Evolutionary conservation across 2,329 filamentous ascomycete genomes (phyloP).

Genomic region (Apiospora koreana): DNA sequence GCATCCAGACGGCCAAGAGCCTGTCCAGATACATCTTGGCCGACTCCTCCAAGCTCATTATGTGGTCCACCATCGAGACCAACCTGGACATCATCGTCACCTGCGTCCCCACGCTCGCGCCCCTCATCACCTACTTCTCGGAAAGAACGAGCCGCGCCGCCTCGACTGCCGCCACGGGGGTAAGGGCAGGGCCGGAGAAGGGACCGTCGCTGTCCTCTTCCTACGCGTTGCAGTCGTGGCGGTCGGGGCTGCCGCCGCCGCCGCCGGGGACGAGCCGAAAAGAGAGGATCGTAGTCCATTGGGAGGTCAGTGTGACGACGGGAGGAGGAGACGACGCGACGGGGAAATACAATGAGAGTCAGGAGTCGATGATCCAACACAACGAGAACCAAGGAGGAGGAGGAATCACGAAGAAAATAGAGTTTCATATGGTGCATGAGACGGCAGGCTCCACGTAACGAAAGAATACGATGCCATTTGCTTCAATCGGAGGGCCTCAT

Average conservation of each 20-base stretch:
- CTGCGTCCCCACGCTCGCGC: conserved; percentile 44
- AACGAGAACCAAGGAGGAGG: neutral
- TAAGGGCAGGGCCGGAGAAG: too few species aligned
- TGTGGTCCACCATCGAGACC: conserved; percentile 47
- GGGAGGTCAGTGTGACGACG: neutral
- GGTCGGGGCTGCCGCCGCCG: neutral
- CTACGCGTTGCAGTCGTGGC: neutral
- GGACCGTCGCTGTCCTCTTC: neutral
- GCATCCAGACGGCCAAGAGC: conserved; percentile 47
- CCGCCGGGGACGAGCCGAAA: neutral
- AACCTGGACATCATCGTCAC: conserved; percentile 44
- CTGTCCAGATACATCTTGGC: conserved; percentile 45
- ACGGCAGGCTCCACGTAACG: neutral
- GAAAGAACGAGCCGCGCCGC: too few species aligned
- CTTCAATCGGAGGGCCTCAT: too few species aligned
- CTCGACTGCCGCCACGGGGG: too few species aligned
- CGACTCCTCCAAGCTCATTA: conserved; percentile 41
- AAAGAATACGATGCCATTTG: neutral
- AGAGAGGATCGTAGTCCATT: neutral
- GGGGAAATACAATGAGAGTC: neutral
- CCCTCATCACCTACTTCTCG: conserved; percentile 36
- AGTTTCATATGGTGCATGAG: neutral
- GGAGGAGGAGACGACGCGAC: neutral
- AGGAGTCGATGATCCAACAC: neutral
- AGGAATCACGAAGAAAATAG: neutral